These are phyloP conservation scores for Monosporozyma aquatica DNA, from an alignment of 805 yeast genomes.

Conservation along the genomic window DNA sequence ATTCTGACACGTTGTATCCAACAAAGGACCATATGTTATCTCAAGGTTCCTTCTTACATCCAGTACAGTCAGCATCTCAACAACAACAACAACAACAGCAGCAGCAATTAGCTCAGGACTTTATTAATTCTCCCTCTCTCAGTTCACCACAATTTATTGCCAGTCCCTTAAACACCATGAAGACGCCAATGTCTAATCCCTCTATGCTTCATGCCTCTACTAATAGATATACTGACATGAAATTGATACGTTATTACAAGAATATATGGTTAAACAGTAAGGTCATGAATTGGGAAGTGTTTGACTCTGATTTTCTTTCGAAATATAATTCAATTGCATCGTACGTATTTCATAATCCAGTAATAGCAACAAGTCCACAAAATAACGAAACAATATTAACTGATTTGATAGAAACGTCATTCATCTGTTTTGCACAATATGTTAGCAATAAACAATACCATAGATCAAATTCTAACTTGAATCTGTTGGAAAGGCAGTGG, in stretches of 20 bases:
- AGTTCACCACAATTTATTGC: conserved; percentile 25
- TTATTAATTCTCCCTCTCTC: conserved; percentile 21
- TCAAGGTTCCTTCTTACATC: conserved; percentile 1
- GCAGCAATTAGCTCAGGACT: not conserved
- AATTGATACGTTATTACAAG: conserved; percentile 27
- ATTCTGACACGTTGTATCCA: conserved; percentile 6
- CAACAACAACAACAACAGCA: not conserved
- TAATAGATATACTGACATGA: conserved; percentile 22
- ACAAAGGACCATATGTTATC: conserved; percentile 2
- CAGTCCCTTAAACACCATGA: conserved; percentile 21
- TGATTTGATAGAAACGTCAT: conserved; percentile 31
- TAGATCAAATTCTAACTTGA: conserved; percentile 29
- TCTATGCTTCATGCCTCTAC: conserved; percentile 1
- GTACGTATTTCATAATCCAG: conserved; percentile 24
- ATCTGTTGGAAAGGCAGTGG: conserved; percentile 35
- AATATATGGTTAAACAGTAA: conserved; percentile 34
- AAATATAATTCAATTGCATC: conserved; percentile 28
- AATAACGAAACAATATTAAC: conserved; percentile 16
- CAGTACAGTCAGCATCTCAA: not conserved
- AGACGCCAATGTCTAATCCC: conserved; percentile 6
- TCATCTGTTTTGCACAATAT: conserved; percentile 36
- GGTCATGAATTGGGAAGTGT: conserved; percentile 30
- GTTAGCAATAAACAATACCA: conserved; percentile 37
- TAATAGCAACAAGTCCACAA: conserved; percentile 12
- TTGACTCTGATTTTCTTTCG: conserved; percentile 25